Evolutionary conservation across 345 rosid species (phyloP).

Genomic region (Salix dunnii): DNA sequence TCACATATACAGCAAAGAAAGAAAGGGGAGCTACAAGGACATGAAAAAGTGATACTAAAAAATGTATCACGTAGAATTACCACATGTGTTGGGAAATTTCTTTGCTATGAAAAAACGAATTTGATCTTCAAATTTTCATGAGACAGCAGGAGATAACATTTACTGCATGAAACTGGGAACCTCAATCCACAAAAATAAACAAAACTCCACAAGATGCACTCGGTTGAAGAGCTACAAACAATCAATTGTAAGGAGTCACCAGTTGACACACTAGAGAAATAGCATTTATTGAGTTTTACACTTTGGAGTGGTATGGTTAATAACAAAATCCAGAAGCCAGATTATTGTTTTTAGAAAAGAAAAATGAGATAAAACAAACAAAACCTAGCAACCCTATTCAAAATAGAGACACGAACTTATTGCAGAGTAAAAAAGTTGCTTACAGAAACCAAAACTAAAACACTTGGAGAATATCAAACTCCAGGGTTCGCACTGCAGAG

Average conservation of each 20-base stretch:
- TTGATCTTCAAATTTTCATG: not conserved
- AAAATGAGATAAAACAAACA: not conserved
- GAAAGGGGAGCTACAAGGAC: not conserved
- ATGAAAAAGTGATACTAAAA: not conserved
- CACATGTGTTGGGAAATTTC: not conserved
- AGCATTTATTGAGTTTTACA: not conserved
- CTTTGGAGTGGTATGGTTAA: not conserved
- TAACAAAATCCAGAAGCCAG: not conserved
- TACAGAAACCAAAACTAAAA: constrained; percentile 61
- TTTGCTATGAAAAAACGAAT: not conserved
- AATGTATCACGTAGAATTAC: not conserved
- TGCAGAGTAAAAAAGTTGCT: constrained; percentile 43
- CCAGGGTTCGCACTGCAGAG: constrained; percentile 93
- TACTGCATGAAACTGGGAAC: not conserved
- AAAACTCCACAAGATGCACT: not conserved
- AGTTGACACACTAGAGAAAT: not conserved
- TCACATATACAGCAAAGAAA: not conserved
- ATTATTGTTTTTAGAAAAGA: not conserved
- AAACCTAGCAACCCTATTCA: not conserved
- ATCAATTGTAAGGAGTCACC: not conserved
- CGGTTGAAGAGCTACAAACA: not conserved
- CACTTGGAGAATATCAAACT: constrained; percentile 70
- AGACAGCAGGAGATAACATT: not conserved
- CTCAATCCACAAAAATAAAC: not conserved
- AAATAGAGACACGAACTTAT: not conserved